A percentile compares a stretch with the other conserved stretches of the same genome.
Evolutionary conservation across 352 stramenopile species (phyloP).

Genomic region (Pythium aquatile): DNA sequence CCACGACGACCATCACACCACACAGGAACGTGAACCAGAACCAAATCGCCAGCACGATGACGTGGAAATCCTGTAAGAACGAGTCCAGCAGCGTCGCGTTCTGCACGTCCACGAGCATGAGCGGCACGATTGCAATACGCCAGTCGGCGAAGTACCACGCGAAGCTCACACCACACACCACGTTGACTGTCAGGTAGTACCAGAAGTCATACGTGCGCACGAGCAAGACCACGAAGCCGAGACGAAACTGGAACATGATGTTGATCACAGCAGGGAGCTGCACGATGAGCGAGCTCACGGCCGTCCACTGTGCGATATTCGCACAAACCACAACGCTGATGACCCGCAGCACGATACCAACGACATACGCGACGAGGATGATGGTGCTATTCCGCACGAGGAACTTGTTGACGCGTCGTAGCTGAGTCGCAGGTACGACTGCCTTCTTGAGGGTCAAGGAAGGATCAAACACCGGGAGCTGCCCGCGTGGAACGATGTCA

Average conservation of each 20-base stretch:
- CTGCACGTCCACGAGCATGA: constrained; percentile 1
- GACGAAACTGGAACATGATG: constrained; percentile 13
- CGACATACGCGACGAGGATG: constrained; percentile 11
- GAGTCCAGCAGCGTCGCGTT: constrained; percentile 17
- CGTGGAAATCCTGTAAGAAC: constrained; percentile 17
- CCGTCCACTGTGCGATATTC: constrained; percentile 3
- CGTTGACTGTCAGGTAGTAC: constrained; percentile 21
- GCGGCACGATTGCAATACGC: constrained; percentile 5
- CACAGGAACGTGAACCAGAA: constrained; percentile 9
- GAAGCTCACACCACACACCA: constrained; percentile 5
- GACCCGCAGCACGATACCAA: constrained; percentile 5
- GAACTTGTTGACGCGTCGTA: constrained; percentile 3
- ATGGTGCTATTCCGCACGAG: background rate
- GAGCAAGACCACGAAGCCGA: constrained; percentile 13
- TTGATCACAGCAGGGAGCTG: constrained; percentile 9
- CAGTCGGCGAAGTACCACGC: constrained; percentile 13
- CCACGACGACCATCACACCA: constrained; percentile 1
- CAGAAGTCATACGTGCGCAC: constrained; percentile 22
- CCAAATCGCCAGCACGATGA: constrained; percentile 7
- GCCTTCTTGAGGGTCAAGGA: constrained; percentile 13
- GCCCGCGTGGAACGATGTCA: constrained; percentile 9
- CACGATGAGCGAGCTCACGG: constrained; percentile 5
- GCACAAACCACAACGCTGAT: background rate
- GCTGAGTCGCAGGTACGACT: background rate
- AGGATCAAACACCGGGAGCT: constrained; percentile 16